Evolutionary conservation across 2,329 filamentous ascomycete species (phyloP), one percentile per base, ranked within the genome.

Genomic region (Colletotrichum karsti): DNA sequence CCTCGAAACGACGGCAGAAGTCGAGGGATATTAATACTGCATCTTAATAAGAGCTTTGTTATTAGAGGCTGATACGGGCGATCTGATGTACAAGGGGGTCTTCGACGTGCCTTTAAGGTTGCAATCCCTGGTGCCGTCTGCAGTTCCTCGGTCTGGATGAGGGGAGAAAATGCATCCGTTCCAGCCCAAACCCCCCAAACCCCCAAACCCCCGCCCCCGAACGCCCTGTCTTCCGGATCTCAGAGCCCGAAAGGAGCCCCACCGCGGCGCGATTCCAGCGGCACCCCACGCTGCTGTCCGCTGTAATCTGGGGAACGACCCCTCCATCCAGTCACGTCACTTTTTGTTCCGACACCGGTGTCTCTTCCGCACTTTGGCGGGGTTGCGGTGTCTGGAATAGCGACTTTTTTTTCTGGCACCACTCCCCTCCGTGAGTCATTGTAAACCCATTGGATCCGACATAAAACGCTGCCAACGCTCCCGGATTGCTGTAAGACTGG

Each of bases 271-370:
- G 24, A 35, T 63, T 55, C 50, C 57, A 62, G 63, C 51, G 63
- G 63, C 42, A 63, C 59, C 63, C 63, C 63, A 51, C 59, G 58
- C 63, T 48, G 33, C 46, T 46, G 26, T 24, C 41, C 51, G 60
- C 39, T 53, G 50, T 46, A 56, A 63, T 57, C 58, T 55, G 68
- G 59, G 54, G 54, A 51, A 63, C 28, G 39, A 68, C 67, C 64
- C 67, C 60, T 69, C 68, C 59, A 69, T 70, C 44, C 64, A 63
- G 44, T 24, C 64, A 64, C 64, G 64, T 65, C 50, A 64, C 61
- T 53, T 67, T 68, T 41, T 51, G 37, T 54, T 53, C 64, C 64
- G 54, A 68, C 60, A 66, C 62, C 62, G 66, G 56, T 56, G 33
- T 56, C 28, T 28, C 59, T 51, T 56, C 61, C 57, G 61, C 58